Base-by-base conservation (phyloP, 371 early-diverging fungal species). In the Mortierella sp. region DNA sequence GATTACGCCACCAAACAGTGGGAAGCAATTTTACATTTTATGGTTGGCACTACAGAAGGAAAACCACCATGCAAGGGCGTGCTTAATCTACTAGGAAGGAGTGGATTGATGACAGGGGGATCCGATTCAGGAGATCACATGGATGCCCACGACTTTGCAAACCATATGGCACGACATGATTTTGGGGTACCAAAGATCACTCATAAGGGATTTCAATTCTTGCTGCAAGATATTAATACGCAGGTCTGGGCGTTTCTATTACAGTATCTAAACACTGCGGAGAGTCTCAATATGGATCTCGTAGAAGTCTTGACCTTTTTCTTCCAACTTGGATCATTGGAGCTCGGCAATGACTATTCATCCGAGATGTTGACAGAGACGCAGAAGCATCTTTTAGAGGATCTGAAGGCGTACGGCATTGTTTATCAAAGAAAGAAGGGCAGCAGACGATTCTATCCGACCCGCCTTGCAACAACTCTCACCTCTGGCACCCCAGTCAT, bases 181-280 rank as follows among this genome's bases (percentile, higher is more conserved):
- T 57, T 69, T 23, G 82, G 70, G 2, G 81, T 82, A 1, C 70
- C 88, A 64, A 72, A 85, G 50, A 98, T 98, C 66, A 97, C 97
- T 16, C 96, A 95, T 82, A 93, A 94, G 64, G 99, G 99, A 1
- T 98, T 98, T 75, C 98, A 98, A 72, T 98, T 98, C 80, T 77
- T 98, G 50, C 82, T 98, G 28, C 97, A 96, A 80, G 97, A 98
- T 74, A 87, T 94, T 18, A 92, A 94, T 67, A 90, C 95, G 19
- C 98, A 98, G 87, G 95, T 97, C 1, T 96, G 98, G 99, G 94
- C 95, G 2, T 93, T 98, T 56, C 79, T 98, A 59, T 81, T 98
- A 60, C 97, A 97, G 81, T 98, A 98, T 75, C 82, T 97, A 51
- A 89, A 93, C 44, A 87, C 96, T 88, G 94, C 95, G 6, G 94